phyloP scores from a whole-genome alignment of 2,329 filamentous ascomycete species.

The Microsporum canis region DNA sequence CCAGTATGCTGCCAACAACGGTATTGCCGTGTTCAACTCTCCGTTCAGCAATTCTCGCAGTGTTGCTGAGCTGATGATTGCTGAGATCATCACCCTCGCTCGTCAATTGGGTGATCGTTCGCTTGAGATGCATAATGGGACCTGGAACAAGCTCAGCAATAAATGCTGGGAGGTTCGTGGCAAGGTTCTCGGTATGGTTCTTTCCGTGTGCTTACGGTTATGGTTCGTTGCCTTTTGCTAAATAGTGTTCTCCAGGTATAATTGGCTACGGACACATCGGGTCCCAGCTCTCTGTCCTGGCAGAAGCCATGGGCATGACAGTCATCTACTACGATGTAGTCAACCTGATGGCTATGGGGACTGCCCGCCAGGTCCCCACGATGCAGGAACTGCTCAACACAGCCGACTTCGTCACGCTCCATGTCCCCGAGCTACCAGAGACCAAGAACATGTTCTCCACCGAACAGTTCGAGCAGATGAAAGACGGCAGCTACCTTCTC shows the following conservation, averaged over 20 bases:
- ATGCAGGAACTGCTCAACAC: conserved; percentile 64
- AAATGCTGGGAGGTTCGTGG: conserved; percentile 98
- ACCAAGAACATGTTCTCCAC: conserved; percentile 86
- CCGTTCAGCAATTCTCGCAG: conserved; percentile 96
- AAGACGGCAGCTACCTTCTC: conserved; percentile 82
- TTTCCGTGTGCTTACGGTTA: neutral
- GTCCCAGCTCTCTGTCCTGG: conserved; percentile 85
- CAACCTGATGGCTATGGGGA: conserved; percentile 89
- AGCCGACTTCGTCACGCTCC: conserved; percentile 86
- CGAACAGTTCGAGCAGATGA: conserved; percentile 75
- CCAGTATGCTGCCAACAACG: conserved; percentile 35
- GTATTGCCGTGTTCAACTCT: conserved; percentile 97
- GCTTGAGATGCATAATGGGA: conserved; percentile 83
- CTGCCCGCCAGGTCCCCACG: conserved; percentile 67
- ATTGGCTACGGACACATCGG: conserved; percentile 97
- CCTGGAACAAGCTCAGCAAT: conserved; percentile 94
- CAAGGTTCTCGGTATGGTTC: conserved; percentile 68
- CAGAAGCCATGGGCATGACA: conserved; percentile 94
- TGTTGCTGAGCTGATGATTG: conserved; percentile 91
- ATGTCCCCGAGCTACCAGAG: conserved; percentile 87
- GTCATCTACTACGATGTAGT: conserved; percentile 96
- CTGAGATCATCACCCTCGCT: conserved; percentile 81
- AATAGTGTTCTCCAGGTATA: conserved; percentile 48
- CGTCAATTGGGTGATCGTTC: conserved; percentile 89
- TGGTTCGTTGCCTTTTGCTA: neutral